phyloP scores from a whole-genome alignment of 148 eudicot species.

The Arbutus unedo region DNA sequence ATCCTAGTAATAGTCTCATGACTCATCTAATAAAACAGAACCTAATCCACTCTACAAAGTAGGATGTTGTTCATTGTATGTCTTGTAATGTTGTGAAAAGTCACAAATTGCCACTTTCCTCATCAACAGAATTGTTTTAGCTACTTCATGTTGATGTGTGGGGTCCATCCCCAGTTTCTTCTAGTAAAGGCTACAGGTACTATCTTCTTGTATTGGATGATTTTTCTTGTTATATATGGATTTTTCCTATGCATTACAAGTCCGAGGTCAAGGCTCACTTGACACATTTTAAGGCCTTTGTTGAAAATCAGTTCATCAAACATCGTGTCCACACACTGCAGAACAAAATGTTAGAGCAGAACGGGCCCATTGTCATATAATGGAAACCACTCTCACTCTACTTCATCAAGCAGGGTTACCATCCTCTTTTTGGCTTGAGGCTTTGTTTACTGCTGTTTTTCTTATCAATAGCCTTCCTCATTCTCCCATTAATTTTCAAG shows the following conservation, averaged over 20 bases:
- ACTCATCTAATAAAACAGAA: too few relatives aligned
- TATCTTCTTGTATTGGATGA: background rate
- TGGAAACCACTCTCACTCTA: background rate
- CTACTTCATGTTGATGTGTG: background rate
- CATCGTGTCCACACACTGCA: background rate
- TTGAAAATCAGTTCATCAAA: background rate
- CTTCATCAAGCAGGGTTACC: background rate
- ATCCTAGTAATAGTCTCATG: background rate
- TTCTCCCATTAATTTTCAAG: background rate
- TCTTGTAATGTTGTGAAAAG: background rate
- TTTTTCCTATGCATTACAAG: background rate
- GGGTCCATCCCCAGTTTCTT: background rate
- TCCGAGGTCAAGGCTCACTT: too few relatives aligned
- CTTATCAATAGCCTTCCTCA: background rate
- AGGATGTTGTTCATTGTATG: background rate
- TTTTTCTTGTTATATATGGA: too few relatives aligned
- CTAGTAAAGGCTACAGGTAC: background rate
- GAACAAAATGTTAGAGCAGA: background rate
- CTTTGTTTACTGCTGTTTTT: background rate
- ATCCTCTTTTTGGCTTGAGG: background rate
- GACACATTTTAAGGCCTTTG: background rate
- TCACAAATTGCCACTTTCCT: background rate
- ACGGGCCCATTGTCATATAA: background rate
- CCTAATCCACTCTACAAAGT: too few relatives aligned
- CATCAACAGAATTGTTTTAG: background rate